Evolutionary conservation across 108 stramenopile genomes (phyloP).

Genomic region (Cyclotella distinguenda): DNA sequence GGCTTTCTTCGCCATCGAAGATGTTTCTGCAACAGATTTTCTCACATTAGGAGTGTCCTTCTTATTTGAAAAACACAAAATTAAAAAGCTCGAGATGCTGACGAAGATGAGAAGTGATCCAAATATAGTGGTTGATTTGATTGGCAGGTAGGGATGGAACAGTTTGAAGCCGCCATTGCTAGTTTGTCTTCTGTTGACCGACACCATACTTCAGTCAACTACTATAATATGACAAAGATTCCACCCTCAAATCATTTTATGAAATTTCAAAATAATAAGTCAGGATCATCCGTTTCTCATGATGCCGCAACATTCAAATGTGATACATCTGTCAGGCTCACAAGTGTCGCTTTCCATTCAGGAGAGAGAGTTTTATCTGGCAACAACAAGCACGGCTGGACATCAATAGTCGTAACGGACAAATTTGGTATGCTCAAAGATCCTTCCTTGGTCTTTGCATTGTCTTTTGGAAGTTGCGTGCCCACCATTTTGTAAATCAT

Average conservation of each 20-base stretch:
- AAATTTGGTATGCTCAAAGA: conserved; percentile 42
- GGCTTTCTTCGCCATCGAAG: too few species aligned
- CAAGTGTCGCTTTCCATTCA: conserved; percentile 28
- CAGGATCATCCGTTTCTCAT: conserved; percentile 1
- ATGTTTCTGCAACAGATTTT: too few species aligned
- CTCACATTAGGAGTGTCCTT: too few species aligned
- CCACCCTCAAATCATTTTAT: neutral
- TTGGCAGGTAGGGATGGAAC: too few species aligned
- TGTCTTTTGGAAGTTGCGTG: conserved; percentile 25
- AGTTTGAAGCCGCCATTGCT: too few species aligned
- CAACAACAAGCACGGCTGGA: conserved; percentile 11
- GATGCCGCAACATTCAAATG: conserved; percentile 23
- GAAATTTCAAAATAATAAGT: conserved; percentile 6
- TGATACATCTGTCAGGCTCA: conserved; percentile 33
- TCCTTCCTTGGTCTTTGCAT: conserved; percentile 31
- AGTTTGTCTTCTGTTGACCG: too few species aligned
- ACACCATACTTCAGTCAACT: too few species aligned
- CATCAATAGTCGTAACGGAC: conserved; percentile 40
- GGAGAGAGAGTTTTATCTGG: neutral
- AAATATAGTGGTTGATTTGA: too few species aligned
- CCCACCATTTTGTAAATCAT: conserved; percentile 48
- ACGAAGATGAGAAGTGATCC: too few species aligned
- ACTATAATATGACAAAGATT: neutral
- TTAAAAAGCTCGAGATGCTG: too few species aligned
- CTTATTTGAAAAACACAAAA: too few species aligned